Conservation (phyloP, 139 green algal species). For the Closterium sp. region DNA sequence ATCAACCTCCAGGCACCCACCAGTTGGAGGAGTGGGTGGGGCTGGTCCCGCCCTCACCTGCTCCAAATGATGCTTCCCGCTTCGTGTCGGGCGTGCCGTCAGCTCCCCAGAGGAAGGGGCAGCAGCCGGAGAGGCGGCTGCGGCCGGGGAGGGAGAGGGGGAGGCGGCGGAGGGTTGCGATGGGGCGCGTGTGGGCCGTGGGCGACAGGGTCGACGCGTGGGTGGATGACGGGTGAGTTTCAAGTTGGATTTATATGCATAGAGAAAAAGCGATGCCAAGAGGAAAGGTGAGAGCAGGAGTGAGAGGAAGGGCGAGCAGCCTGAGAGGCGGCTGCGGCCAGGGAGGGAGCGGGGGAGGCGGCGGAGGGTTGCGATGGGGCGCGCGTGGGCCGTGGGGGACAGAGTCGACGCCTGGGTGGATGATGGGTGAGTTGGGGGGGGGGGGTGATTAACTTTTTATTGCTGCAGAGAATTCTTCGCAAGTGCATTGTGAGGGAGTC, state of each 20-base stretch:
- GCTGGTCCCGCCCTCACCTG: neutral
- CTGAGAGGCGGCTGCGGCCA: neutral
- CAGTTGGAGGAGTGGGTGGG: neutral
- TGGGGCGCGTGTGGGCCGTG: neutral
- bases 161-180: neutral
- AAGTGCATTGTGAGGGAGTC: no score
- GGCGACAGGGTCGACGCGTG: neutral
- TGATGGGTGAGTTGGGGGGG: neutral
- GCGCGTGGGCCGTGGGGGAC: neutral
- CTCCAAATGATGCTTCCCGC: neutral
- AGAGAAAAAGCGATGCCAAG: no score
- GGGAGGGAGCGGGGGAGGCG: neutral
- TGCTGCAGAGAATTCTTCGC: no score
- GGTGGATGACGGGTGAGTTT: constrained; percentile 8
- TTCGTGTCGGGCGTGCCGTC: neutral
- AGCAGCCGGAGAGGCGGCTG: neutral
- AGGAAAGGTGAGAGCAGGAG: no score
- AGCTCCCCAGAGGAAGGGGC: no score
- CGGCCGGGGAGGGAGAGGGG: neutral
- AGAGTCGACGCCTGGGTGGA: neutral
- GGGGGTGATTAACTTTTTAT: no score
- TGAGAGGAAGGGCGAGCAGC: no score
- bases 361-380: neutral
- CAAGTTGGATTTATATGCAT: no score
- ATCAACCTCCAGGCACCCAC: neutral